phyloP scores from a whole-genome alignment of 768 basidiomycete species.

The Gloeostereum incarnatum region DNA sequence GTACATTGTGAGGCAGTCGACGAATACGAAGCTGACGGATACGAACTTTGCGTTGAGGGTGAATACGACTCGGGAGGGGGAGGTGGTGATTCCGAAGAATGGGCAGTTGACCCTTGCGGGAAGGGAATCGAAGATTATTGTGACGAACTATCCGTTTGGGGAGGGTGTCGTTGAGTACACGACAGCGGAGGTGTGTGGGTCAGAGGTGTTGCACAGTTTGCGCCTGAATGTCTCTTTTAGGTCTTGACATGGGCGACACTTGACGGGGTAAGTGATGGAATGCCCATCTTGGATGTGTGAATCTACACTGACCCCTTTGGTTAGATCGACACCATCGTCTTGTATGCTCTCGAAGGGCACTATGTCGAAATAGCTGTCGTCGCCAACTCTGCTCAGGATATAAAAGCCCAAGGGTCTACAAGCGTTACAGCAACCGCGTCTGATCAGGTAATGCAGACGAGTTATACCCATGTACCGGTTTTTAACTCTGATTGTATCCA shows the following conservation, averaged over 20 bases:
- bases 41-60: conserved; percentile 31
- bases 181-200: conserved; percentile 41
- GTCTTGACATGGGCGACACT: conserved; percentile 32
- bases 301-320: neutral
- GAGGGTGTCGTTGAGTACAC: conserved; percentile 43
- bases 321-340: conserved; percentile 22
- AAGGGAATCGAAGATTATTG: conserved; percentile 54
- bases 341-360: conserved; percentile 28
- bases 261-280: conserved; percentile 13
- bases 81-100: conserved; percentile 25
- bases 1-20: conserved; percentile 46
- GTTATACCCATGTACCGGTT: neutral
- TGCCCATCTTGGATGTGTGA: neutral
- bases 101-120: conserved; percentile 46
- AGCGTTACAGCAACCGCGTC: conserved; percentile 12
- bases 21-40: conserved; percentile 36
- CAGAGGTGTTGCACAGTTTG: too few relatives aligned
- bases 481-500: neutral
- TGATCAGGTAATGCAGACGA: conserved; percentile 9
- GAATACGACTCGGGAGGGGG: conserved; percentile 36
- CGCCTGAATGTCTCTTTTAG: conserved; percentile 8
- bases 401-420: conserved; percentile 12
- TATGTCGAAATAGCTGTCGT: conserved; percentile 20
- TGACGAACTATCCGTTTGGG: conserved; percentile 58
- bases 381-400: neutral